Percentiles rank a stretch among this genome's conserved stretches.
These are phyloP conservation scores for Gigaspora rosea DNA, from an alignment of 192 early-diverging fungal genomes.

Conservation along the genomic window DNA sequence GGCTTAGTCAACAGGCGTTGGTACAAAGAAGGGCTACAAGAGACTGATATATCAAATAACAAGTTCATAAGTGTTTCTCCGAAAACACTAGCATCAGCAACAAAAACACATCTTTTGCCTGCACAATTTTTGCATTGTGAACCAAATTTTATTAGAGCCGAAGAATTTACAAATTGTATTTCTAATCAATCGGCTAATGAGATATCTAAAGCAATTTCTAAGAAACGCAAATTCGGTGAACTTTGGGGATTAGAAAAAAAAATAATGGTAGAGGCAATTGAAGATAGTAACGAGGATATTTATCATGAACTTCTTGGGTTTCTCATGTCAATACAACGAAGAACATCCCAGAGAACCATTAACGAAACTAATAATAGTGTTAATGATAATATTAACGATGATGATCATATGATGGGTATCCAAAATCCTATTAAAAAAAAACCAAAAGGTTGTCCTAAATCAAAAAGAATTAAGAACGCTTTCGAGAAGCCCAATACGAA, in stretches of 20 bases:
- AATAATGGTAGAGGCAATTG: background rate
- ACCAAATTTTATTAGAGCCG: too few relatives aligned
- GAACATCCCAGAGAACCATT: background rate
- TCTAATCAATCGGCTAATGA: background rate
- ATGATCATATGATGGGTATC: background rate
- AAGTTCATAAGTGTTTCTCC: too few relatives aligned
- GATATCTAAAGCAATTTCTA: background rate
- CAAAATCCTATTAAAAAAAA: background rate
- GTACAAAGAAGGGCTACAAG: too few relatives aligned
- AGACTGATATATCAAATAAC: too few relatives aligned
- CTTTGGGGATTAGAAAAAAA: background rate
- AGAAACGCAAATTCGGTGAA: background rate
- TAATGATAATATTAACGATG: background rate
- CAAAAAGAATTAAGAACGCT: background rate
- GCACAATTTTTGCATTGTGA: too few relatives aligned
- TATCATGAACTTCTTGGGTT: background rate
- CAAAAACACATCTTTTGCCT: too few relatives aligned
- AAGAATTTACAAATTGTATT: too few relatives aligned
- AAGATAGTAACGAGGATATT: background rate
- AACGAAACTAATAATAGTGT: background rate
- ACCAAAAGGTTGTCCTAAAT: background rate
- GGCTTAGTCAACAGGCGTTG: too few relatives aligned
- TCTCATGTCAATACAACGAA: background rate
- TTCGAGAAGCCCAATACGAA: background rate
- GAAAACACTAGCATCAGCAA: too few relatives aligned